These are phyloP conservation scores for Aureobasidium uvarum DNA, from an alignment of 2,329 filamentous ascomycete species.

Conservation along the genomic window DNA sequence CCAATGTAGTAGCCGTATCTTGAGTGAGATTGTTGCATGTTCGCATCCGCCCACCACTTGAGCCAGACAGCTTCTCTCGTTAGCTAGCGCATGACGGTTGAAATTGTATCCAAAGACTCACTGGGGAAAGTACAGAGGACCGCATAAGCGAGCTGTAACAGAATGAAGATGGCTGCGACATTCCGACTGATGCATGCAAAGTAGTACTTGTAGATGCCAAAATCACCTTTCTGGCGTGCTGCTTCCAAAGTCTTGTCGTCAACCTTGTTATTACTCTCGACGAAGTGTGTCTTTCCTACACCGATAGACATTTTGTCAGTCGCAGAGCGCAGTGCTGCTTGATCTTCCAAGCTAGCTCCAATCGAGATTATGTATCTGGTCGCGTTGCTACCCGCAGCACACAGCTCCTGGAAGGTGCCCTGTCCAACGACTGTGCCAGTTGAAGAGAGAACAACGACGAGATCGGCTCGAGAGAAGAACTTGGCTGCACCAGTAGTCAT, in stretches of 20 bases:
- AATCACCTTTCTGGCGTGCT: conserved; percentile 39
- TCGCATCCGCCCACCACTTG: conserved; percentile 27
- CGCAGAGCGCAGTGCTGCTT: background rate
- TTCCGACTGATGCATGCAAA: conserved; percentile 32
- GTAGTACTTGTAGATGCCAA: conserved; percentile 42
- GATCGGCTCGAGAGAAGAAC: conserved; percentile 42
- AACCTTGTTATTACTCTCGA: background rate
- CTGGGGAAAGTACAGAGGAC: conserved; percentile 27
- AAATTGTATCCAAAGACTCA: background rate
- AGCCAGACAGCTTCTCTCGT: conserved; percentile 16
- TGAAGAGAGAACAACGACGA: conserved; percentile 37
- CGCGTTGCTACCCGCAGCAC: background rate
- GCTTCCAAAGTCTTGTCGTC: background rate
- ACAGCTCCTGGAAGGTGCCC: conserved; percentile 39
- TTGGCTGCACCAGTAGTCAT: conserved; percentile 39
- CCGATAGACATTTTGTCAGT: background rate
- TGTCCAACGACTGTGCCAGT: background rate
- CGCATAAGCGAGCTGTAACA: conserved; percentile 34
- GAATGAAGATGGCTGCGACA: conserved; percentile 35
- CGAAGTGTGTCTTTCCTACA: background rate
- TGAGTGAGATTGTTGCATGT: background rate
- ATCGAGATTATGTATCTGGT: background rate
- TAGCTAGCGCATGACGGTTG: background rate
- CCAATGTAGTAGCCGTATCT: conserved; percentile 20
- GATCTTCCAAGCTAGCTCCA: background rate